phyloP scores from a whole-genome alignment of 2,329 filamentous ascomycete species.

The Ascochyta lentis region DNA sequence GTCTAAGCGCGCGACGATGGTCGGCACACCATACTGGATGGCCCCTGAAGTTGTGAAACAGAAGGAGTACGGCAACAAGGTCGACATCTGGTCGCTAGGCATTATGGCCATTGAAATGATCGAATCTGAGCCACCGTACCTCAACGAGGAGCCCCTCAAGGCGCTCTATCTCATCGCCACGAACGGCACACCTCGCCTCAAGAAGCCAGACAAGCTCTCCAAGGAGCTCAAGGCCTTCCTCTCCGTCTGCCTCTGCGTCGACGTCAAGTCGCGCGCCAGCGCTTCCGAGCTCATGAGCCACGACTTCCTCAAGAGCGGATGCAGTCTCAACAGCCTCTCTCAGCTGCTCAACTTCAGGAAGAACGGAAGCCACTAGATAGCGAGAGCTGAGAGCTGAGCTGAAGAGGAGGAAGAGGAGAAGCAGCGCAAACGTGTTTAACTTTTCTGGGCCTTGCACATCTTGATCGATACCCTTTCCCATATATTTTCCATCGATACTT shows the following conservation, averaged over 20 bases:
- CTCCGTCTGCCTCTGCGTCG: slow-evolving; percentile 93
- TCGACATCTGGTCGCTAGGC: slow-evolving; percentile 97
- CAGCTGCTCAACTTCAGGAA: slow-evolving; percentile 85
- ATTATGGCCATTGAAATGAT: slow-evolving; percentile 99
- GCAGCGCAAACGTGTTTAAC: slow-evolving; percentile 2
- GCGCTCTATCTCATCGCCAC: slow-evolving; percentile 97
- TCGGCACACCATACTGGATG: slow-evolving; percentile 99
- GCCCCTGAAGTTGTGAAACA: slow-evolving; percentile 99
- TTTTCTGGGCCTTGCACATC: slow-evolving; percentile 25
- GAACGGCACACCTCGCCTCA: slow-evolving; percentile 93
- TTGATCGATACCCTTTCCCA: slow-evolving; percentile 41
- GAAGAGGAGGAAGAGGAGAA: not conserved
- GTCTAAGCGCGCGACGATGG: slow-evolving; percentile 98
- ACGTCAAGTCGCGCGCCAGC: slow-evolving; percentile 92
- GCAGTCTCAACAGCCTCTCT: slow-evolving; percentile 79
- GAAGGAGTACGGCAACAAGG: slow-evolving; percentile 97
- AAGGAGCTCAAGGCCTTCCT: slow-evolving; percentile 98
- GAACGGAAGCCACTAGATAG: slow-evolving; percentile 62
- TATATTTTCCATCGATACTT: slow-evolving; percentile 24
- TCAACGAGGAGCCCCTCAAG: slow-evolving; percentile 97
- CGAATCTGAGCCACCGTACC: slow-evolving; percentile 95
- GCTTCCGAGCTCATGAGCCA: slow-evolving; percentile 88
- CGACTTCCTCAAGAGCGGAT: slow-evolving; percentile 94
- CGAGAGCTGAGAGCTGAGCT: not conserved
- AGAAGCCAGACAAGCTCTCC: slow-evolving; percentile 97